phyloP scores from a whole-genome alignment of 202 grass and related monocot genomes.

The Zizania palustris region DNA sequence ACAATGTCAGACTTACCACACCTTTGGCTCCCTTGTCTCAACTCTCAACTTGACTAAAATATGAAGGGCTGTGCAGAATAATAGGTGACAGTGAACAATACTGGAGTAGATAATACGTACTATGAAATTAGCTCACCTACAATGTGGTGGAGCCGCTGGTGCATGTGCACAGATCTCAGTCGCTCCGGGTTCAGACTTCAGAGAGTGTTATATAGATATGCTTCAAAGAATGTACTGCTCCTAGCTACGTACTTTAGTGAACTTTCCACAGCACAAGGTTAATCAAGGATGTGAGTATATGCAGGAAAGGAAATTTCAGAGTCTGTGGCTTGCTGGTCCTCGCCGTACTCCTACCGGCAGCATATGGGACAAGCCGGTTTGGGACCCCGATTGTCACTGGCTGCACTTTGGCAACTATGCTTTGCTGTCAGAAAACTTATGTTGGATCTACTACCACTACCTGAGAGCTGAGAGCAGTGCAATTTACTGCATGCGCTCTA shows the following conservation, averaged over 20 bases:
- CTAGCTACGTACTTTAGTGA: too few relatives aligned
- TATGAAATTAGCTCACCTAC: slow-evolving; percentile 38
- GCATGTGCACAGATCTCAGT: slow-evolving; percentile 34
- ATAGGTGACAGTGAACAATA: slow-evolving; percentile 14
- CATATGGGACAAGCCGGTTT: not conserved
- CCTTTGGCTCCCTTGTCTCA: not conserved
- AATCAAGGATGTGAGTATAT: too few relatives aligned
- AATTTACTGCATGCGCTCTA: too few relatives aligned
- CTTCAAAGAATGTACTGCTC: too few relatives aligned
- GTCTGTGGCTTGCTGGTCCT: not conserved
- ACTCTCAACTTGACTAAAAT: not conserved
- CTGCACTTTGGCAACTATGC: not conserved
- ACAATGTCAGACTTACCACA: not conserved
- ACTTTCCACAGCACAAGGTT: too few relatives aligned
- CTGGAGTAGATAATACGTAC: not conserved
- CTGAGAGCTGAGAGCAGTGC: too few relatives aligned
- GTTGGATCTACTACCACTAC: not conserved
- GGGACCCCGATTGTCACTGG: not conserved
- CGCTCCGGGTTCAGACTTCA: not conserved
- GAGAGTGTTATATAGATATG: too few relatives aligned
- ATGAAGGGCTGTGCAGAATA: not conserved
- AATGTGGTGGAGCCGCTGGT: slow-evolving; percentile 14
- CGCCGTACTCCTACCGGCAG: not conserved
- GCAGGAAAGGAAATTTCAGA: not conserved
- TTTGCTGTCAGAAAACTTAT: not conserved